Evolutionary conservation across 331 rosid genomes (phyloP).

Genomic region (Prunus yedoensis): DNA sequence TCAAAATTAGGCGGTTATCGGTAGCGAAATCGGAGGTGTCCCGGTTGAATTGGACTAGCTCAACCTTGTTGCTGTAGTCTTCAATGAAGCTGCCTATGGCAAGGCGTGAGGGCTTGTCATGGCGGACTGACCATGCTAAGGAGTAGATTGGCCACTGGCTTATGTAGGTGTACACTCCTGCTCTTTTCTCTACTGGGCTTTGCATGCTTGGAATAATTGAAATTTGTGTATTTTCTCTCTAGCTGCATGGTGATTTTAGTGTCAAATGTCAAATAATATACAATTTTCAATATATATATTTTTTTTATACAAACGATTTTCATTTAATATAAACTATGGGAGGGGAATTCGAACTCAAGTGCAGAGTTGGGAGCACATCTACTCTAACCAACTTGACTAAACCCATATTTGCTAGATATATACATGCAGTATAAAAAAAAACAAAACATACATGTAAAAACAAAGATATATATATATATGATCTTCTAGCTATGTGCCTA

Average conservation of each 20-base stretch:
- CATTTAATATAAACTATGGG: no score
- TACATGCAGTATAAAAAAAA: no score
- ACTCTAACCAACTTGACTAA: no score
- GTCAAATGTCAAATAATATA: neutral
- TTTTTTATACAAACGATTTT: no score
- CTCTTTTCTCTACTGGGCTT: slow-evolving; percentile 28
- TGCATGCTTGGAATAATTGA: slow-evolving; percentile 34
- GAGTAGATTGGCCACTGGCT: slow-evolving; percentile 62
- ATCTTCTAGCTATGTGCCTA: no score
- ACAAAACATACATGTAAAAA: no score
- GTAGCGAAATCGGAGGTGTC: slow-evolving; percentile 46
- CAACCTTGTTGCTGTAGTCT: slow-evolving; percentile 62
- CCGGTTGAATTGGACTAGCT: slow-evolving; percentile 48
- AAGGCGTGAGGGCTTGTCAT: slow-evolving; percentile 47
- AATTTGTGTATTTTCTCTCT: neutral
- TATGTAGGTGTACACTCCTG: slow-evolving; percentile 44
- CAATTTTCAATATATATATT: no score
- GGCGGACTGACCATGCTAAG: slow-evolving; percentile 60
- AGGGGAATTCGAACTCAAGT: rapidly evolving
- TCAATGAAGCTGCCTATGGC: slow-evolving; percentile 64
- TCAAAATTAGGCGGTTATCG: slow-evolving; percentile 46
- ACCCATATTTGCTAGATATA: no score
- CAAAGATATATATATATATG: rapidly evolving
- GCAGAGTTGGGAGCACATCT: rapidly evolving
- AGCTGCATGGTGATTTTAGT: slow-evolving; percentile 3